Evolutionary conservation across 1,284 basidiomycete species (phyloP).

Genomic region (Coniferiporia weirii): DNA sequence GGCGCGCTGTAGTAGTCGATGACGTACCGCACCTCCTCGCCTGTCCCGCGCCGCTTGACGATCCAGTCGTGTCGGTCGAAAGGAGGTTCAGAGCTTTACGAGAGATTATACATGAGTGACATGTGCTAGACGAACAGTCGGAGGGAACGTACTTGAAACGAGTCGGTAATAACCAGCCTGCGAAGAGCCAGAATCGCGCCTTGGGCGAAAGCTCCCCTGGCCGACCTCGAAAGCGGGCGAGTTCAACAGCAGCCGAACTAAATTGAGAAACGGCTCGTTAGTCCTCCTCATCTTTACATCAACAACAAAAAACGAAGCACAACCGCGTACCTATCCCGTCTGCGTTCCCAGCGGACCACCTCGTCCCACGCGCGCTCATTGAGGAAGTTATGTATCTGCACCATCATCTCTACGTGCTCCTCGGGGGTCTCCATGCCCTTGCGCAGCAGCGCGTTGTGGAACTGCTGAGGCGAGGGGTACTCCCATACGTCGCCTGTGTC

Average conservation of each 20-base stretch:
- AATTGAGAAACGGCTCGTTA: not conserved
- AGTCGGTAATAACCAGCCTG: conserved; percentile 84
- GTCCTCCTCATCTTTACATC: not conserved
- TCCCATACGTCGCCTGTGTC: conserved; percentile 65
- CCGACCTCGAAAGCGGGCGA: conserved; percentile 84
- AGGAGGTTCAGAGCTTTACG: conserved; percentile 75
- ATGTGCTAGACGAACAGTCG: not conserved
- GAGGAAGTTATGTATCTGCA: conserved; percentile 96
- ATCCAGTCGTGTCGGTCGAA: conserved; percentile 99
- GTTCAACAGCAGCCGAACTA: conserved; percentile 51
- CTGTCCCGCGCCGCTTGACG: conserved; percentile 68
- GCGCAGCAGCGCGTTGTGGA: conserved; percentile 94
- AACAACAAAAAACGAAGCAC: not conserved
- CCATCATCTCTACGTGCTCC: conserved; percentile 95
- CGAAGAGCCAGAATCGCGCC: conserved; percentile 79
- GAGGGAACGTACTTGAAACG: conserved; percentile 71
- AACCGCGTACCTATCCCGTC: conserved; percentile 51
- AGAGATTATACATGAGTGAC: conserved; percentile 7
- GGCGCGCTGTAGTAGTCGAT: conserved; percentile 96
- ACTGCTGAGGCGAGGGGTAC: conserved; percentile 98
- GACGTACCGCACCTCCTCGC: conserved; percentile 84
- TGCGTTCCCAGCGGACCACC: conserved; percentile 90
- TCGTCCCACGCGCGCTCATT: conserved; percentile 97
- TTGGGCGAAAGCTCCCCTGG: conserved; percentile 89
- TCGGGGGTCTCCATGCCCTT: conserved; percentile 99